A percentile compares a stretch with the other conserved stretches of the same genome.
phyloP scores from a whole-genome alignment of 306 rosid species.

The Arachis stenosperma region DNA sequence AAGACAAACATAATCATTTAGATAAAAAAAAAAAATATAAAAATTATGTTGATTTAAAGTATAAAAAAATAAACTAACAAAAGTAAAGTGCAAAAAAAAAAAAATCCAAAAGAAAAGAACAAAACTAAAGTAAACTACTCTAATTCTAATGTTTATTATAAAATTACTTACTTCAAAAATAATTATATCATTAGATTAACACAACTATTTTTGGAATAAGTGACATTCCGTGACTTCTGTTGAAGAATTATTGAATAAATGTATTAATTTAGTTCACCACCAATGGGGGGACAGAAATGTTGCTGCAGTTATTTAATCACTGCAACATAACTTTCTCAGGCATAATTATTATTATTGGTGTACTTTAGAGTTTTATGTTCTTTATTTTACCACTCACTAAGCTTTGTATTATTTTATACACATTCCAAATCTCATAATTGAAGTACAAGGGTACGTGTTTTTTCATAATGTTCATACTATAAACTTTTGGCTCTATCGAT shows the following conservation, averaged over 20 bases:
- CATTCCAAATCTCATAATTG: slow-evolving; percentile 20
- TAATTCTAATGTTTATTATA: no score
- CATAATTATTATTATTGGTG: slow-evolving; percentile 18
- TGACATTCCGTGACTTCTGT: background rate
- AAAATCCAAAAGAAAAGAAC: no score
- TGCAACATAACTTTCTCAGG: slow-evolving; percentile 1
- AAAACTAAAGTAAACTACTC: no score
- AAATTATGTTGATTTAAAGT: no score
- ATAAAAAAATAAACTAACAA: no score
- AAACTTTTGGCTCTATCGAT: slow-evolving; percentile 30
- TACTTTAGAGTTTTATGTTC: background rate
- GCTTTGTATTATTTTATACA: slow-evolving; percentile 24
- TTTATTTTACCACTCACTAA: slow-evolving; percentile 12
- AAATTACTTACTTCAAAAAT: no score
- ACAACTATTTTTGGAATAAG: background rate
- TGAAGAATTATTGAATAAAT: background rate
- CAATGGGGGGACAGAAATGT: slow-evolving; percentile 24
- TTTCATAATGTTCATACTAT: slow-evolving; percentile 37
- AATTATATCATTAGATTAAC: background rate
- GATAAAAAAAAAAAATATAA: no score
- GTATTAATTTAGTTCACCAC: slow-evolving; percentile 22
- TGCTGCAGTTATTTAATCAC: slow-evolving; percentile 31
- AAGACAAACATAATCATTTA: no score
- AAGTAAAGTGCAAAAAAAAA: no score
- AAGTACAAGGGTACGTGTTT: slow-evolving; percentile 33